Evolutionary conservation across 129 eudicot genomes (phyloP).

Genomic region (Chrysanthemum seticuspe): DNA sequence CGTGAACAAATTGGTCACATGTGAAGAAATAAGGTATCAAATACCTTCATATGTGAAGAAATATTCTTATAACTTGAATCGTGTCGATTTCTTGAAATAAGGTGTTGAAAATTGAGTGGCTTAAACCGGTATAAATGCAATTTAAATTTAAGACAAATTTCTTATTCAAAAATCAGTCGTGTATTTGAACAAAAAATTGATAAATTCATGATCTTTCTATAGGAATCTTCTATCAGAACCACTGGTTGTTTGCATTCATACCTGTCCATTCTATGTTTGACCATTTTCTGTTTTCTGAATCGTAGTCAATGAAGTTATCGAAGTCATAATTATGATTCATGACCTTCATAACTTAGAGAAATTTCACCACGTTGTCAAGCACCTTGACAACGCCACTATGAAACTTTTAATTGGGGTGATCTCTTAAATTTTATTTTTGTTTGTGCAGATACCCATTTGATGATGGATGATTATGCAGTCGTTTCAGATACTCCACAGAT

Average conservation of each 20-base stretch:
- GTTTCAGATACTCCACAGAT: slow-evolving; percentile 48
- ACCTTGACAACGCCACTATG: no score
- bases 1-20: no score
- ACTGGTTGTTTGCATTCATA: neutral
- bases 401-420: neutral
- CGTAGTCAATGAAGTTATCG: neutral
- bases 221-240: neutral
- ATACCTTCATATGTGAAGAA: no score
- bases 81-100: no score
- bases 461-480: slow-evolving; percentile 43
- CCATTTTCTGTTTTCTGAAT: slow-evolving; percentile 6
- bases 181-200: no score
- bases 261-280: neutral
- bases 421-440: slow-evolving; percentile 8
- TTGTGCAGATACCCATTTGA: slow-evolving; percentile 24
- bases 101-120: no score
- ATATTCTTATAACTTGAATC: no score
- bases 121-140: no score
- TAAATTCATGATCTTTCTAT: neutral
- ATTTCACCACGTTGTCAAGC: slow-evolving; percentile 2
- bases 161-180: no score
- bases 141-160: no score
- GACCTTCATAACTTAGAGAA: slow-evolving; percentile 11
- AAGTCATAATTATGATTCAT: slow-evolving; percentile 13
- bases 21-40: no score